Evolutionary conservation across 352 stramenopile species (phyloP).

Genomic region (Peronospora belbahrii): DNA sequence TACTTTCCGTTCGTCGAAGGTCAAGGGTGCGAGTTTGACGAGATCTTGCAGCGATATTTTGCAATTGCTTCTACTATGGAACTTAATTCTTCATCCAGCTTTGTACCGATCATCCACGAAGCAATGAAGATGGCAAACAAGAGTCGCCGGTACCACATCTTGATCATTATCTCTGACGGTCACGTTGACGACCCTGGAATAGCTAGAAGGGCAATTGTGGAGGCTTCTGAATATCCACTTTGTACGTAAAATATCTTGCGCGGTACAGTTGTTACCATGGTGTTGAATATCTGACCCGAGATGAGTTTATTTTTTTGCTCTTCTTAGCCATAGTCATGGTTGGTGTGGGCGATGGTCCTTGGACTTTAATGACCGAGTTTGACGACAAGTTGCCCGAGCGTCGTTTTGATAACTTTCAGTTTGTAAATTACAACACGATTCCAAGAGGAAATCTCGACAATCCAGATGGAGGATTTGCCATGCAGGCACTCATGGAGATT

Average conservation of each 20-base stretch:
- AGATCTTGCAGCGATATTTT: slow-evolving; percentile 61
- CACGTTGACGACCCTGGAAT: slow-evolving; percentile 58
- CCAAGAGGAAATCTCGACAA: slow-evolving; percentile 28
- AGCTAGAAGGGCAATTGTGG: slow-evolving; percentile 51
- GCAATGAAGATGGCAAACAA: slow-evolving; percentile 45
- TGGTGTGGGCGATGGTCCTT: slow-evolving; percentile 69
- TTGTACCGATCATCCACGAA: slow-evolving; percentile 56
- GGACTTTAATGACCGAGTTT: slow-evolving; percentile 71
- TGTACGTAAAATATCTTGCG: slow-evolving; percentile 26
- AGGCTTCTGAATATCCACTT: slow-evolving; percentile 71
- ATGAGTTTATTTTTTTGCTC: slow-evolving; percentile 2
- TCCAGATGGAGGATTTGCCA: slow-evolving; percentile 34
- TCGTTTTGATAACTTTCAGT: slow-evolving; percentile 81
- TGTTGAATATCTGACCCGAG: background rate
- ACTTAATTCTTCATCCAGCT: slow-evolving; percentile 60
- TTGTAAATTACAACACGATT: slow-evolving; percentile 71
- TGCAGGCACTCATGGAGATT: slow-evolving; percentile 41
- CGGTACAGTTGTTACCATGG: background rate
- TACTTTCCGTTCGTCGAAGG: slow-evolving; percentile 50
- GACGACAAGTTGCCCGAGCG: slow-evolving; percentile 60
- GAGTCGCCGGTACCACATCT: slow-evolving; percentile 58
- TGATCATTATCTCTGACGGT: slow-evolving; percentile 76
- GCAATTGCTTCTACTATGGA: slow-evolving; percentile 51
- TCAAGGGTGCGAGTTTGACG: slow-evolving; percentile 35
- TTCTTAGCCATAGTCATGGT: slow-evolving; percentile 47